Conservation (phyloP, 2,329 filamentous ascomycete species). For the Colletotrichum sp. region DNA sequence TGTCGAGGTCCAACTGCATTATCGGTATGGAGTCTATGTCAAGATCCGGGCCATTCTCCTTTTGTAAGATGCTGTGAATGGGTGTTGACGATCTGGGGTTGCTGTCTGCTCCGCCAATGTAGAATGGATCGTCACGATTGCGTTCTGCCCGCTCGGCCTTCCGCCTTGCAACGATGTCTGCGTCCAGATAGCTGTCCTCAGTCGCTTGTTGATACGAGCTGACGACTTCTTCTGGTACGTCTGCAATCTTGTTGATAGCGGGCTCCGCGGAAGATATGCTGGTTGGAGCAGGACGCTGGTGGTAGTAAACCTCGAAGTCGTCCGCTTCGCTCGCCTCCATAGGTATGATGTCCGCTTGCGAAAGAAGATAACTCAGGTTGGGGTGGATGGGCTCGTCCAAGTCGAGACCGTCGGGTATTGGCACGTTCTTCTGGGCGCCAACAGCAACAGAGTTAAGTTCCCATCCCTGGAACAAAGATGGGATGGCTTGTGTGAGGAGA, state of each 20-base stretch:
- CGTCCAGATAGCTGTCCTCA: slow-evolving; percentile 72
- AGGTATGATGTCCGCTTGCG: slow-evolving; percentile 56
- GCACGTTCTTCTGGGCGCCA: slow-evolving; percentile 85
- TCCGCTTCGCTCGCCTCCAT: slow-evolving; percentile 61
- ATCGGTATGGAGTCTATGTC: slow-evolving; percentile 97
- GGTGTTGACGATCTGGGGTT: slow-evolving; percentile 72
- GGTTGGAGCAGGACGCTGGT: slow-evolving; percentile 57
- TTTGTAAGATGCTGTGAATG: slow-evolving; percentile 76
- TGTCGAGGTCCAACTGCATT: slow-evolving; percentile 84
- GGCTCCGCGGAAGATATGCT: slow-evolving; percentile 59
- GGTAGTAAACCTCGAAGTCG: slow-evolving; percentile 72
- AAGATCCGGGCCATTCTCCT: slow-evolving; percentile 76
- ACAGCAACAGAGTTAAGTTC: slow-evolving; percentile 90
- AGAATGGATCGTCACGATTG: slow-evolving; percentile 94
- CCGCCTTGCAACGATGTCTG: slow-evolving; percentile 75
- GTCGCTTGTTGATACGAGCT: slow-evolving; percentile 65
- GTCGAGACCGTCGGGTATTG: slow-evolving; percentile 76
- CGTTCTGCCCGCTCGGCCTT: slow-evolving; percentile 80
- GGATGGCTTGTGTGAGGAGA: slow-evolving; percentile 88
- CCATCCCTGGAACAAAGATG: slow-evolving; percentile 82
- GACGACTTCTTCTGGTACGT: slow-evolving; percentile 48
- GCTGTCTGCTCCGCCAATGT: slow-evolving; percentile 68
- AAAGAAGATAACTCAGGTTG: slow-evolving; percentile 72
- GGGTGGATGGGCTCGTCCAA: slow-evolving; percentile 83
- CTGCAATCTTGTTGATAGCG: slow-evolving; percentile 58